Percentiles rank a stretch among this genome's conserved stretches.
Evolutionary conservation across 2,329 filamentous ascomycete species (phyloP).

Genomic region (Fusarium proliferatum): DNA sequence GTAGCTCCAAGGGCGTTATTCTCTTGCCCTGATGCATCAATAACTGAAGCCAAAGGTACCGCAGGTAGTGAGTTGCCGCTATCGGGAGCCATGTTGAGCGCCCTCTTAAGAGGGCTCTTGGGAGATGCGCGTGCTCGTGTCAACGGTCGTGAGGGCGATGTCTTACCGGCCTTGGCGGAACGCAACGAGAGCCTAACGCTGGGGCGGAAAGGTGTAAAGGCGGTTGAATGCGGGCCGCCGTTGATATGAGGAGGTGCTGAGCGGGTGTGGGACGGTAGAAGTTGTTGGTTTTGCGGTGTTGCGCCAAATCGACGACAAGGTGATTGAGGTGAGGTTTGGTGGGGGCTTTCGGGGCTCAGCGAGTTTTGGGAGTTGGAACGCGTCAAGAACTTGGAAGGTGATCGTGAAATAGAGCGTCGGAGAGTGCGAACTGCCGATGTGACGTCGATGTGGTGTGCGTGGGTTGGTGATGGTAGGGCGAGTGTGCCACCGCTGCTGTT

Average conservation of each 20-base stretch:
- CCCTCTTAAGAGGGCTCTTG: slow-evolving; percentile 84
- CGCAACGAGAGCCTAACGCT: slow-evolving; percentile 74
- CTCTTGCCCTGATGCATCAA: slow-evolving; percentile 56
- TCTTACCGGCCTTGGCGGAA: slow-evolving; percentile 70
- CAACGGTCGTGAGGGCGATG: slow-evolving; percentile 64
- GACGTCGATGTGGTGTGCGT: slow-evolving; percentile 84
- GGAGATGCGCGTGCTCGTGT: slow-evolving; percentile 77
- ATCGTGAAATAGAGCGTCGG: slow-evolving; percentile 87
- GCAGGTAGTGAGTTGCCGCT: slow-evolving; percentile 73
- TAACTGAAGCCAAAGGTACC: slow-evolving; percentile 52
- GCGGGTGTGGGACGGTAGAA: slow-evolving; percentile 47
- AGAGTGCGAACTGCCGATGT: slow-evolving; percentile 84
- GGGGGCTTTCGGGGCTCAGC: slow-evolving; percentile 60
- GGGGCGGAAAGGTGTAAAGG: slow-evolving; percentile 73
- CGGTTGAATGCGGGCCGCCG: slow-evolving; percentile 54
- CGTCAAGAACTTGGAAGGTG: slow-evolving; percentile 87
- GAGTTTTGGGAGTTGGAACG: slow-evolving; percentile 61
- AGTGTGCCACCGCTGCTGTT: slow-evolving; percentile 78
- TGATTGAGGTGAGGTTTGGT: slow-evolving; percentile 61
- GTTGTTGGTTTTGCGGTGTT: slow-evolving; percentile 52
- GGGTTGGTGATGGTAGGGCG: slow-evolving; percentile 87
- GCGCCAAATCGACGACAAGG: slow-evolving; percentile 59
- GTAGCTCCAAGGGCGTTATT: slow-evolving; percentile 55
- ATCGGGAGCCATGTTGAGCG: slow-evolving; percentile 76
- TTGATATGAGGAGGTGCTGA: slow-evolving; percentile 51